Evolutionary conservation across 73 alveolate genomes (phyloP).

Genomic region (Paramecium tetraurelia): DNA sequence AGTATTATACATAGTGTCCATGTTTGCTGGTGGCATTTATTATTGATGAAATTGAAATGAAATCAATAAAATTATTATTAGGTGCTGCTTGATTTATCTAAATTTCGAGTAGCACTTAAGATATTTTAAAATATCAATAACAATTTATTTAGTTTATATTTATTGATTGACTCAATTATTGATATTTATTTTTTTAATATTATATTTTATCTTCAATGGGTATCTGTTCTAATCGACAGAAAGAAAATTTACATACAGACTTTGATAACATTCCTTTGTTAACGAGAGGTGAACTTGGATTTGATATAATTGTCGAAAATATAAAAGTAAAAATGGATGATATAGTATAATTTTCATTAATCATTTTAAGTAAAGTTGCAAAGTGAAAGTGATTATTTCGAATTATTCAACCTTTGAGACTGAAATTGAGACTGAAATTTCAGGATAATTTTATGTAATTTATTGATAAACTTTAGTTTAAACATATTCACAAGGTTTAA

Average conservation of each 20-base stretch:
- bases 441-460: constrained; percentile 23
- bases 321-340: not conserved
- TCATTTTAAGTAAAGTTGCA: not conserved
- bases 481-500: not conserved
- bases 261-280: not conserved
- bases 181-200: not conserved
- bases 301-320: not conserved
- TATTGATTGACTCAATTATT: not conserved
- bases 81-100: not conserved
- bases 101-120: not conserved
- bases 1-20: not conserved
- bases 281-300: not conserved
- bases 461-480: not conserved
- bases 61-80: not conserved
- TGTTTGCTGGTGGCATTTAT: not conserved
- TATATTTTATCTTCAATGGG: not conserved
- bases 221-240: not conserved
- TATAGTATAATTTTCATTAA: not conserved
- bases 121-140: not conserved
- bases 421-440: not conserved
- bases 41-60: not conserved
- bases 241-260: not conserved
- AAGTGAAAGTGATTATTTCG: not conserved
- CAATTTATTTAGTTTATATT: not conserved
- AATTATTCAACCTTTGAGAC: not conserved